Percentiles rank a stretch among this genome's conserved stretches.
Conservation (phyloP, 257 asterid genomes). For the Solanum medicagineum region DNA sequence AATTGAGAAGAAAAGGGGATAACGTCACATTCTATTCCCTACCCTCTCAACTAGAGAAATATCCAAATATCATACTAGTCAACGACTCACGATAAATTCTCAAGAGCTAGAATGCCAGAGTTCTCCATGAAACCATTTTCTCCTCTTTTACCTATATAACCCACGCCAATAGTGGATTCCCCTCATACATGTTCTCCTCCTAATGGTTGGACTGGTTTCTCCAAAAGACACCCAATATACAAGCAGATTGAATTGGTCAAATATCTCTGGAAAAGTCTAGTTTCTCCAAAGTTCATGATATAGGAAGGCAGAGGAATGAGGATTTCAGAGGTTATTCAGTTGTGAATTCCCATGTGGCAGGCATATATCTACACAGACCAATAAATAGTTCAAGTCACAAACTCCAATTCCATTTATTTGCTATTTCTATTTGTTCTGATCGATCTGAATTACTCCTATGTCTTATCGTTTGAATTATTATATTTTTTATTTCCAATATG, state of each 20-base stretch:
- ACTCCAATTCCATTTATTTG: too few relatives aligned
- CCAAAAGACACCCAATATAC: background rate
- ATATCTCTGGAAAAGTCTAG: background rate
- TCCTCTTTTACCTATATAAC: background rate
- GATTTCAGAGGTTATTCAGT: background rate
- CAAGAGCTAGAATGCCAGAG: background rate
- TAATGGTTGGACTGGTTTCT: background rate
- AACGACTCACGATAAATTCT: background rate
- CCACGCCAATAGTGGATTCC: background rate
- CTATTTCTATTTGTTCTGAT: too few relatives aligned
- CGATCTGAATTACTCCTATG: too few relatives aligned
- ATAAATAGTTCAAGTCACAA: too few relatives aligned
- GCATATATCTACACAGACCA: too few relatives aligned
- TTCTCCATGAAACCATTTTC: background rate
- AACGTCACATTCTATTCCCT: background rate
- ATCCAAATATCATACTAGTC: background rate
- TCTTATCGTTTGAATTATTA: too few relatives aligned
- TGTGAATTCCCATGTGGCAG: too few relatives aligned
- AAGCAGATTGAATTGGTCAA: background rate
- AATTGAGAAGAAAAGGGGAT: background rate
- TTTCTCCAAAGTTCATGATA: background rate
- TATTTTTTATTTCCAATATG: too few relatives aligned
- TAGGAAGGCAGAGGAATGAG: background rate
- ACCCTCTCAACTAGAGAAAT: background rate
- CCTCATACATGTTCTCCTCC: background rate